Conservation (phyloP, 2,329 filamentous ascomycete genomes). For the Sclerotinia subarctica region DNA sequence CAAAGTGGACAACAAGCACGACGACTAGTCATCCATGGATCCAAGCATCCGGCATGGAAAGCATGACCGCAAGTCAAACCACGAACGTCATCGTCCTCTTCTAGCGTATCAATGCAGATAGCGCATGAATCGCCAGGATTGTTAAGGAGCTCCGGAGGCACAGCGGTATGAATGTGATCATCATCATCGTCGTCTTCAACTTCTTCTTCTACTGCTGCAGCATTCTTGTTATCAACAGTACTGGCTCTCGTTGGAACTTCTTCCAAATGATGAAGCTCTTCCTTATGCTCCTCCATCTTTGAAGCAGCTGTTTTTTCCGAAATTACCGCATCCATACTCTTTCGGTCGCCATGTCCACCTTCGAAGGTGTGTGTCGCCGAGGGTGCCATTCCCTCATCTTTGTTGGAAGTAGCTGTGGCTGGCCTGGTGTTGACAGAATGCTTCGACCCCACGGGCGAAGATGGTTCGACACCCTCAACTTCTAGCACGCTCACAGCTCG, state of each 20-base stretch:
- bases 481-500: conserved; percentile 71
- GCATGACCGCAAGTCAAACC: conserved; percentile 95
- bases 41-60: conserved; percentile 92
- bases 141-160: conserved; percentile 75
- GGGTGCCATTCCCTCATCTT: conserved; percentile 22
- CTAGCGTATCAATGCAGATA: conserved; percentile 90
- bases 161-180: conserved; percentile 74
- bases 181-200: conserved; percentile 70
- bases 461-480: conserved; percentile 54
- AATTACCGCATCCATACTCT: conserved; percentile 25
- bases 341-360: conserved; percentile 22
- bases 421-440: conserved; percentile 39
- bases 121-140: conserved; percentile 90
- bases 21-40: conserved; percentile 93
- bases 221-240: conserved; percentile 41
- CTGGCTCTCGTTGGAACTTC: conserved; percentile 35
- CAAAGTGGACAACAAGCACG: conserved; percentile 95
- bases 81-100: conserved; percentile 93
- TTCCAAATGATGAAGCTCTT: conserved; percentile 33
- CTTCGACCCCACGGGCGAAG: conserved; percentile 36
- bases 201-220: conserved; percentile 42
- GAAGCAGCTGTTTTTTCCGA: conserved; percentile 26
- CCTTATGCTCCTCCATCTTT: conserved; percentile 25
- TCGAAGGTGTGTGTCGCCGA: conserved; percentile 22
- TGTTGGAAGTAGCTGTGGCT: conserved; percentile 29